Conservation (phyloP, 768 basidiomycete species). For the Leccinum truebloodii region DNA sequence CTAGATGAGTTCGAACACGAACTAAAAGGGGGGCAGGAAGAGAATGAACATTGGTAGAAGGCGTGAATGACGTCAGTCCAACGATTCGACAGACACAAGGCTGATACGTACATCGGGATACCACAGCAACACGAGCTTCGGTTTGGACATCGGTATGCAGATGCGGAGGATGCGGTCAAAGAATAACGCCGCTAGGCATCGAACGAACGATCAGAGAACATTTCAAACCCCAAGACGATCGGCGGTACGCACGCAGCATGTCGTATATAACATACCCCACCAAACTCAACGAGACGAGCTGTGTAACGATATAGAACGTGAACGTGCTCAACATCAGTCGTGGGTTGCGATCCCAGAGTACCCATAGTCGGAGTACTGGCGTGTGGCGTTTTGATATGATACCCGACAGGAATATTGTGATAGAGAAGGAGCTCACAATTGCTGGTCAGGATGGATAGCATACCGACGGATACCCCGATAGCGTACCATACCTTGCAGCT, state of each 20-base stretch:
- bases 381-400: too few relatives aligned
- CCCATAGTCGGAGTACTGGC: constrained; percentile 39
- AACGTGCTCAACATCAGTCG: constrained; percentile 33
- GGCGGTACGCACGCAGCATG: constrained; percentile 29
- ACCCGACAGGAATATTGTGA: too few relatives aligned
- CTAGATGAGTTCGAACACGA: too few relatives aligned
- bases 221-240: not conserved
- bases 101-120: constrained; percentile 25
- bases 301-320: constrained; percentile 31
- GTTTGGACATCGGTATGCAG: constrained; percentile 24
- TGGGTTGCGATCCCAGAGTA: constrained; percentile 34
- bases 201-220: not conserved
- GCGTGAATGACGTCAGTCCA: not conserved
- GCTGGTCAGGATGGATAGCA: too few relatives aligned
- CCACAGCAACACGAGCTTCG: constrained; percentile 29
- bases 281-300: constrained; percentile 24
- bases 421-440: too few relatives aligned
- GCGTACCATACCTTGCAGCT: too few relatives aligned
- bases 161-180: constrained; percentile 15
- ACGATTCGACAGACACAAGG: not conserved
- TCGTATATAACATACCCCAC: constrained; percentile 27
- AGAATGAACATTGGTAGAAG: too few relatives aligned
- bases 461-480: too few relatives aligned
- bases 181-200: constrained; percentile 17
- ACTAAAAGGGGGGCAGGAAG: constrained; percentile 10